Evolutionary conservation across 2,329 filamentous ascomycete species (phyloP).

Genomic region (Beauveria caledonica): DNA sequence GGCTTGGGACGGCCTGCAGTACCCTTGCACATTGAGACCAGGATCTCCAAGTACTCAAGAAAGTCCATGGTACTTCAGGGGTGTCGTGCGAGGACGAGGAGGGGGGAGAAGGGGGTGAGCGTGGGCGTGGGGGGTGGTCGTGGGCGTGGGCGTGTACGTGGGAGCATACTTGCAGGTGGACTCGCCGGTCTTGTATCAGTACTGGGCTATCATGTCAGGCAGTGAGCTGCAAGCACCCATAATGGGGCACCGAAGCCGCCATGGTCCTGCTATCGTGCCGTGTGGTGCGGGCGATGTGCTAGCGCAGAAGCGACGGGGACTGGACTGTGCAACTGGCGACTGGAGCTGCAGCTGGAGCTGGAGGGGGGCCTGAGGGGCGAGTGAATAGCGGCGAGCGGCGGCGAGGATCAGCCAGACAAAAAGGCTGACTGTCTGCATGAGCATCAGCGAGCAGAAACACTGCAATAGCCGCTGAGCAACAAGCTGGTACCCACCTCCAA

Average conservation of each 20-base stretch:
- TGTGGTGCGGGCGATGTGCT: constrained; percentile 7
- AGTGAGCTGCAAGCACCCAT: constrained; percentile 1
- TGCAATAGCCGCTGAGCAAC: constrained; percentile 7
- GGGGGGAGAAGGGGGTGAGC: neutral
- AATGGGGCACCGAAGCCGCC: neutral
- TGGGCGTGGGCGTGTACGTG: neutral
- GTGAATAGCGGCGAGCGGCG: neutral
- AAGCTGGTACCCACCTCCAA: neutral
- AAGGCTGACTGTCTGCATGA: constrained; percentile 10
- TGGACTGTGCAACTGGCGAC: neutral
- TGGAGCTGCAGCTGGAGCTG: neutral
- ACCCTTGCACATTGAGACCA: constrained; percentile 1
- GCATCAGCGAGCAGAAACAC: constrained; percentile 6
- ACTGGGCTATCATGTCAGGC: neutral
- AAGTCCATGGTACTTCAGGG: constrained; percentile 2
- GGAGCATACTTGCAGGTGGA: neutral
- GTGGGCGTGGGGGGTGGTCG: too few species aligned
- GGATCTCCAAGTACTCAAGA: constrained; percentile 1
- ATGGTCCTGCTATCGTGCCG: neutral
- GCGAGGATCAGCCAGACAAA: neutral
- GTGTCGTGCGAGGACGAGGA: neutral
- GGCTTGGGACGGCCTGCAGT: neutral
- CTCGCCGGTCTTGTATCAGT: neutral
- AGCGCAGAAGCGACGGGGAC: neutral
- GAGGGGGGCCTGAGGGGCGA: neutral